phyloP scores from a whole-genome alignment of 495 filamentous ascomycete genomes.

The Ramalina intermedia region DNA sequence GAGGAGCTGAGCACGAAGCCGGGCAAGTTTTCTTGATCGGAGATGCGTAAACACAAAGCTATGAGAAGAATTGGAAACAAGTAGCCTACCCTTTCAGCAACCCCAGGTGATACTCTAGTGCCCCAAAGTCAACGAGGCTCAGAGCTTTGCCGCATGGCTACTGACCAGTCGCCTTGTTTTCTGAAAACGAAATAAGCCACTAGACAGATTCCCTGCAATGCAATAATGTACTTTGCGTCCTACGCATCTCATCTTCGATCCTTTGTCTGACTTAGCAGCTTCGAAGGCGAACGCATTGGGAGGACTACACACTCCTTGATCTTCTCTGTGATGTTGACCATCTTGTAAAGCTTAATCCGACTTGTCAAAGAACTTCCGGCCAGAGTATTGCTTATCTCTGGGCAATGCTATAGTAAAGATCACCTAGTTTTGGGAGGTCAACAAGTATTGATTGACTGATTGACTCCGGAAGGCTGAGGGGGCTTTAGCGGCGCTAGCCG shows the following conservation, averaged over 20 bases:
- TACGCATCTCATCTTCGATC: constrained; percentile 99
- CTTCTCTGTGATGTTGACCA: constrained; percentile 99
- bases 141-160: not conserved
- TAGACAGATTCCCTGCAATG: constrained; percentile 4
- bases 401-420: not conserved
- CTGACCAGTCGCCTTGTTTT: constrained; percentile 97
- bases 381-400: too few relatives aligned
- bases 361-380: too few relatives aligned
- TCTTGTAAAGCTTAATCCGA: constrained; percentile 32
- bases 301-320: constrained; percentile 74
- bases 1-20: constrained; percentile 85
- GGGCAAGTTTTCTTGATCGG: constrained; percentile 69
- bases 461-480: not conserved
- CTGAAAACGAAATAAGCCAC: constrained; percentile 38
- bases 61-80: not conserved
- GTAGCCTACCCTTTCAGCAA: constrained; percentile 75
- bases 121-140: not conserved
- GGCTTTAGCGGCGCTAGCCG: not conserved
- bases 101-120: constrained; percentile 88
- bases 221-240: constrained; percentile 70
- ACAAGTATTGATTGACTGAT: not conserved
- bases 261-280: constrained; percentile 29
- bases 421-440: constrained; percentile 14
- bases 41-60: not conserved
- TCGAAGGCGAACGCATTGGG: not conserved